Evolutionary conservation across 441 rosid genomes (phyloP).

Genomic region (Corymbia citriodora): DNA sequence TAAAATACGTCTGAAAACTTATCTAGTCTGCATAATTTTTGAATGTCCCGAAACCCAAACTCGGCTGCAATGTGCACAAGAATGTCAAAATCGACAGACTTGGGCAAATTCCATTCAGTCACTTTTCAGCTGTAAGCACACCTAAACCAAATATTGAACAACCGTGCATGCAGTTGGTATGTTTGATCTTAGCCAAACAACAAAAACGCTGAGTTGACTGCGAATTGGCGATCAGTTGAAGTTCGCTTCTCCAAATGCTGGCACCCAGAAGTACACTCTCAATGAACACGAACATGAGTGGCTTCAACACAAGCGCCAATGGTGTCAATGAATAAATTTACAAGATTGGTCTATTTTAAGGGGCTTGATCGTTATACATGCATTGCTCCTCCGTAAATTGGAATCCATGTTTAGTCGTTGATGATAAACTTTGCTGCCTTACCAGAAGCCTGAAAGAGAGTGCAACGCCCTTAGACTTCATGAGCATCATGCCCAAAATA

Average conservation of each 20-base stretch:
- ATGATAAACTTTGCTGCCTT: constrained; percentile 12
- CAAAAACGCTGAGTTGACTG: not conserved
- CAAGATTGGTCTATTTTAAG: not conserved
- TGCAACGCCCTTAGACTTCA: not conserved
- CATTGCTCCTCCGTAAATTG: not conserved
- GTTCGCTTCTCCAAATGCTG: not conserved
- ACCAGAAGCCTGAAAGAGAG: constrained; percentile 14
- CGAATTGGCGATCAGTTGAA: not conserved
- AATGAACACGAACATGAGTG: not conserved
- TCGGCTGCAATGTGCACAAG: not conserved
- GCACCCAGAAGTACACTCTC: not conserved
- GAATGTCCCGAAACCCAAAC: not conserved
- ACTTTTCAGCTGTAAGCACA: not conserved
- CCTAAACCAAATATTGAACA: not conserved
- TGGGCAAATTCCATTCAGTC: not conserved
- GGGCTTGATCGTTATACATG: not conserved
- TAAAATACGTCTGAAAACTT: not conserved
- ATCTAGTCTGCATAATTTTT: not conserved
- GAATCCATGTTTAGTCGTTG: not conserved
- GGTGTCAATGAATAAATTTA: not conserved
- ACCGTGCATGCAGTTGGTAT: not conserved
- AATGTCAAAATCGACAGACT: not conserved
- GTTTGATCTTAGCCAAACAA: not conserved
- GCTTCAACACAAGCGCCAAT: not conserved
- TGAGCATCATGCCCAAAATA: not conserved